Base-by-base conservation (phyloP, 371 early-diverging fungal species). In the Massospora cicadina region DNA sequence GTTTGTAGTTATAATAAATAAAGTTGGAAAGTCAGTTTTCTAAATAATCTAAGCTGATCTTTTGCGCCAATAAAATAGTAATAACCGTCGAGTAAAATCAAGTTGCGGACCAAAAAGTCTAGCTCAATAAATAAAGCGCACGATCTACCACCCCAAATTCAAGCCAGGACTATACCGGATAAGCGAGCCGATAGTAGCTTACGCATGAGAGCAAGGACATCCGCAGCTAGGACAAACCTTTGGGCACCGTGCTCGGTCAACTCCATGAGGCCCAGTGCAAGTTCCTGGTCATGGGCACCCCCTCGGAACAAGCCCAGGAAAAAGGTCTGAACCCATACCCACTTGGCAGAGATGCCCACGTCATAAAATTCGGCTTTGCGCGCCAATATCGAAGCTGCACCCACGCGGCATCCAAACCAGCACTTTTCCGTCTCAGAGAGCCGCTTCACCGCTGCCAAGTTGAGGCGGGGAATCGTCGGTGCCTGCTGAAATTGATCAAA, bases 371-470 rank as follows among this genome's bases (percentile, higher is more conserved):
- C 60, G 2, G 26, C 60, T 21, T 59, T 31, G 12, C 60, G 13
- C 21, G 29, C 12, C 7, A 59, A 32, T 1, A 59, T 31, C 17
- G 60, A 26, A 2, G 26, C 12, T 13, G 60, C 60, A 1, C 60
- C 60, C 7, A 26, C n/a, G 3, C 60, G 13, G 21, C 60, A 59
- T 10, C 29, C 60, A 59, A 59, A 59, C 10, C 29, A 26, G 29
- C 60, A 59, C 31, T 59, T 59, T 29, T 59, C 60, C 27, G 31
- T 59, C 12, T 26, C 60, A 10, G 23, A 30, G 3, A 59, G 60
- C 29, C 31, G 60, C 1, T 29, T 26, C 10, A 59, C 31, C 7
- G 12, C 26, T 26, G 12, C 2, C 26, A 59, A 28, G 60, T 26
- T 59, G 43, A 10, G 43, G 43, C 17, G 43, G 43, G 43, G 43